Conservation (phyloP, 2,329 filamentous ascomycete species). For the Mycosphaerella sp. region DNA sequence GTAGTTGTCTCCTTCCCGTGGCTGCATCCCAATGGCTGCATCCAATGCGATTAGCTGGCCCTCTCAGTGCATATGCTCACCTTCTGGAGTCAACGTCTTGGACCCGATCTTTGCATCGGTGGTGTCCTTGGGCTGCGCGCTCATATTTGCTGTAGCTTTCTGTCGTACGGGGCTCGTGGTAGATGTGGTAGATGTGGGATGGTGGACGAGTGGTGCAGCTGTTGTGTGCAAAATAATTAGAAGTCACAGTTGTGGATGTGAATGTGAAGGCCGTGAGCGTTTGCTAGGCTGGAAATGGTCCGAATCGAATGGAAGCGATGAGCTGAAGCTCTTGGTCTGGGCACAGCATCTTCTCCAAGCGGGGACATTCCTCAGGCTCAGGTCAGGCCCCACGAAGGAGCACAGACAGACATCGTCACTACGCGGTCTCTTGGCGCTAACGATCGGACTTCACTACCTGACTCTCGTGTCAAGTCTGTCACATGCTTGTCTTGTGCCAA, state of each 20-base stretch:
- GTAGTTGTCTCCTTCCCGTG: background rate
- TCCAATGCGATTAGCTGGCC: background rate
- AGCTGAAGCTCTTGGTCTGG: conserved; percentile 5
- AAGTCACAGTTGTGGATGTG: background rate
- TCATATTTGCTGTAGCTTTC: conserved; percentile 20
- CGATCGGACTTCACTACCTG: background rate
- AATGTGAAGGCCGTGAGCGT: background rate
- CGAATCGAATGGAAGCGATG: conserved; percentile 8
- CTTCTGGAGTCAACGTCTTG: conserved; percentile 35
- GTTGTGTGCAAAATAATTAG: background rate
- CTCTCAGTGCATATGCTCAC: conserved; percentile 19
- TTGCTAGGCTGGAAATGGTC: conserved; percentile 15
- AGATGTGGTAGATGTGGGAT: background rate
- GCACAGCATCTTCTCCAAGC: background rate
- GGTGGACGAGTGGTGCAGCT: too few species aligned
- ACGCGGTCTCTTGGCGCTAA: background rate
- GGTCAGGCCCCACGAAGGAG: background rate
- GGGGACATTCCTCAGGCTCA: background rate
- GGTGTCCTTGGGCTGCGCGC: conserved; percentile 31
- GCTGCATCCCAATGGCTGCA: background rate
- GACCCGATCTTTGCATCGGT: conserved; percentile 31
- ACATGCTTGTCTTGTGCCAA: background rate
- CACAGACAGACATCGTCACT: background rate
- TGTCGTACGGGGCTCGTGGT: conserved; percentile 6
- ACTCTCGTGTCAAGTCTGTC: background rate